phyloP scores from a whole-genome alignment of 306 rosid genomes.

The Carpinus fangiana region DNA sequence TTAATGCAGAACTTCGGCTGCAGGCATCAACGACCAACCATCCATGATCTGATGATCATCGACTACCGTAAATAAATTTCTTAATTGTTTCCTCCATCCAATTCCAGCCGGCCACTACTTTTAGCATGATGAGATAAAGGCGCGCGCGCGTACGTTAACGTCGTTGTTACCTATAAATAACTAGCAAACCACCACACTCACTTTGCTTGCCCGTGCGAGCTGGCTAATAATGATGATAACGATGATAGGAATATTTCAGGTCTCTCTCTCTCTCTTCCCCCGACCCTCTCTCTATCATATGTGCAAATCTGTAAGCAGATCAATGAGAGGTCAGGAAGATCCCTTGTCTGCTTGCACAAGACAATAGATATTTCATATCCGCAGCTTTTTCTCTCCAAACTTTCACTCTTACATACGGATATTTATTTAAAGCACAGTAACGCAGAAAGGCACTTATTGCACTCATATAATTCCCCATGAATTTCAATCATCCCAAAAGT shows the following conservation, averaged over 20 bases:
- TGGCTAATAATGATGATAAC: background rate
- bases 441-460: background rate
- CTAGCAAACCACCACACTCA: constrained; percentile 15
- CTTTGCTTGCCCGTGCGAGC: background rate
- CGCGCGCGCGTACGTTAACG: constrained; percentile 14
- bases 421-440: background rate
- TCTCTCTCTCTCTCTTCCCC: background rate
- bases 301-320: constrained; percentile 20
- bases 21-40: too few species aligned
- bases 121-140: background rate
- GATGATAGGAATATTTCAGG: background rate
- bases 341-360: constrained; percentile 34
- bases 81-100: too few species aligned
- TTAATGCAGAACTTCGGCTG: too few species aligned
- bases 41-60: too few species aligned
- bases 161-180: constrained; percentile 24
- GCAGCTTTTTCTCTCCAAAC: constrained; percentile 18
- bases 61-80: too few species aligned
- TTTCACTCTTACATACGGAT: constrained; percentile 16
- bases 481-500: background rate
- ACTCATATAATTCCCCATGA: background rate
- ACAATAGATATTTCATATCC: constrained; percentile 21
- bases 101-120: too few species aligned
- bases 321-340: constrained; percentile 16
- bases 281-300: background rate